Evolutionary conservation across 1,139 yeast species (phyloP), one percentile per base, ranked within the genome.

Genomic region (Martiniozyma asiatica): DNA sequence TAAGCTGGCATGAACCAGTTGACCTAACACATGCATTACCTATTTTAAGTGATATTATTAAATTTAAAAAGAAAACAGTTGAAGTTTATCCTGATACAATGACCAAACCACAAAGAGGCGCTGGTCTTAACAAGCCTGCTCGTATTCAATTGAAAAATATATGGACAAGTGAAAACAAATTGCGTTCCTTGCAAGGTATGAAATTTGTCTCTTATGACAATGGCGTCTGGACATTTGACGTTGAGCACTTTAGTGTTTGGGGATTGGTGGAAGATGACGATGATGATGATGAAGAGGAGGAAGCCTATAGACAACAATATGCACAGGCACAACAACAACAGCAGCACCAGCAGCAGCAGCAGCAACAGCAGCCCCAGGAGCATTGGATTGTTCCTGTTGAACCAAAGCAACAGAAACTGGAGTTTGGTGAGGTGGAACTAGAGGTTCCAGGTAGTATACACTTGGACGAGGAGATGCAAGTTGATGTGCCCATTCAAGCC

Each of bases 231-330:
- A 73, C 79, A 0, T 85, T 84, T 53, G 70, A 64, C 43, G 97
- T 89, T 2, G 74, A 79, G 40, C 98, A 89, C 58, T 89, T 89
- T 47, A 84, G 95, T 57, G 69, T 79, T 6, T 89, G 96, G 95
- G 97, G 97, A 4, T 57, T 89, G 27, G 65, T 77, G 14, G 85
- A 77, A 35, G 77, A 72, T 35, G 69, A 63, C 6, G 72, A 70
- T 22, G 74, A 66, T 34, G 63, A 48, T 6, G 48, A 44, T 18
- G 51, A 35, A 56, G 56, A 26, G 31, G 44, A 33, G 53, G 55
- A 28, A 35, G 50, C 35, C 48, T 45, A 34, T 36, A 55, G 38
- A 20, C 56, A 51, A 41, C 57, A 59, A 30, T n/a, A n/a, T n/a
- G n/a, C 47, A 58, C 24, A 47, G 48, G 30, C 65, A 57, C 34